Conservation (phyloP, 164 flowering plant genomes). For the Akebia trifoliata region DNA sequence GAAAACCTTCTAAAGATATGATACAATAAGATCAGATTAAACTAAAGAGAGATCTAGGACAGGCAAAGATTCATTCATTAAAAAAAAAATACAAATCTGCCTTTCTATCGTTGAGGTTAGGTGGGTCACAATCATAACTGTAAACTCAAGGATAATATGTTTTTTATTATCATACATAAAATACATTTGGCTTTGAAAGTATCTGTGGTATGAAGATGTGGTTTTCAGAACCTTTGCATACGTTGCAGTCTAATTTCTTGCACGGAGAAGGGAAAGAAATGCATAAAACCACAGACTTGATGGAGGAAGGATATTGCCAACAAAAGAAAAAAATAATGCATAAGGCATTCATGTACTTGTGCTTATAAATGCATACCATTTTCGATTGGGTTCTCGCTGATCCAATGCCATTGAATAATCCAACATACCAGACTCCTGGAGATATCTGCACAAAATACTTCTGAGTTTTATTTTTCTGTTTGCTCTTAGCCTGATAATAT, state of each 20-base stretch:
- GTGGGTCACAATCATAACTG: no score
- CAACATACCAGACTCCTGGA: conserved; percentile 80
- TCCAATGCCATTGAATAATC: conserved; percentile 89
- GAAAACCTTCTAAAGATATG: no score
- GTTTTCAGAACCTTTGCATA: neutral
- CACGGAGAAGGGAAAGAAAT: neutral
- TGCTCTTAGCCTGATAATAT: neutral
- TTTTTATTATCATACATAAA: no score
- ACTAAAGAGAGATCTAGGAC: no score
- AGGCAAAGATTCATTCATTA: no score
- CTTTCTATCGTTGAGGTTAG: no score
- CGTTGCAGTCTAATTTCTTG: neutral
- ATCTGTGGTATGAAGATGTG: neutral
- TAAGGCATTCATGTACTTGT: neutral
- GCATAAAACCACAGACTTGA: neutral
- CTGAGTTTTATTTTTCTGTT: neutral
- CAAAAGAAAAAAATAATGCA: neutral
- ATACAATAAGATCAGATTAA: no score
- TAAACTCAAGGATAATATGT: no score
- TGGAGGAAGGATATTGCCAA: neutral
- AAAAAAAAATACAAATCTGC: no score
- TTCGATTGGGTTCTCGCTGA: conserved; percentile 75
- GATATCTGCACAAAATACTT: conserved; percentile 50
- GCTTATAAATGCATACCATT: conserved; percentile 50
- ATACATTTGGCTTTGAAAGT: no score